phyloP scores from a whole-genome alignment of 2,329 filamentous ascomycete genomes.

The Cordyceps tenuipes region DNA sequence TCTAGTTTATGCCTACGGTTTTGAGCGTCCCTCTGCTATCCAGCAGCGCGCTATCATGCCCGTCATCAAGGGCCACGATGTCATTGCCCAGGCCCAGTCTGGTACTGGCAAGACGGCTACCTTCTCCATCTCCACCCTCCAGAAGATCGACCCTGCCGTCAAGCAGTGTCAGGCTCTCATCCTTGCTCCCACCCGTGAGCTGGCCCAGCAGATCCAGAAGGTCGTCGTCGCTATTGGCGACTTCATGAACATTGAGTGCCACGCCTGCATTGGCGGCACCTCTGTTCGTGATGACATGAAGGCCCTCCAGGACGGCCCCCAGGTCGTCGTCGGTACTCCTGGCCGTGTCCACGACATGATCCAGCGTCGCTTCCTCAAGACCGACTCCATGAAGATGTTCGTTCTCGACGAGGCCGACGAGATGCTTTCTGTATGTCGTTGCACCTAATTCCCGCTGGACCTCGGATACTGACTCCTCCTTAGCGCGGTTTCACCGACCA shows the following conservation, averaged over 20 bases:
- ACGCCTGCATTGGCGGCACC: slow-evolving; percentile 98
- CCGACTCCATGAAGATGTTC: slow-evolving; percentile 99
- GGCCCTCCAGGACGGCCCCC: slow-evolving; percentile 88
- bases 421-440: slow-evolving; percentile 73
- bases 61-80: slow-evolving; percentile 99
- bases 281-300: slow-evolving; percentile 98
- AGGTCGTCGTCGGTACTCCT: slow-evolving; percentile 95
- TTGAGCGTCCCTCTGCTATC: slow-evolving; percentile 98
- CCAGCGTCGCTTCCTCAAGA: slow-evolving; percentile 93
- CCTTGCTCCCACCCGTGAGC: slow-evolving; percentile 93
- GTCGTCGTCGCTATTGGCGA: slow-evolving; percentile 97
- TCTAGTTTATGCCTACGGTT: slow-evolving; percentile 94
- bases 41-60: slow-evolving; percentile 99
- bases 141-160: slow-evolving; percentile 93
- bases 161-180: slow-evolving; percentile 98
- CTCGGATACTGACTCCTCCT: slow-evolving; percentile 25
- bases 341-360: slow-evolving; percentile 99
- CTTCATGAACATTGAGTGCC: slow-evolving; percentile 99
- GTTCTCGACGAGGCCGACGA: slow-evolving; percentile 99
- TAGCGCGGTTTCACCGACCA: slow-evolving; percentile 98
- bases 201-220: slow-evolving; percentile 99
- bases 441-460: not conserved
- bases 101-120: slow-evolving; percentile 99
- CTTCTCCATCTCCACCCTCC: slow-evolving; percentile 97
- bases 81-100: slow-evolving; percentile 98